These are phyloP conservation scores for Verruconis gallopava DNA, from an alignment of 2,329 filamentous ascomycete species.

Conservation along the genomic window DNA sequence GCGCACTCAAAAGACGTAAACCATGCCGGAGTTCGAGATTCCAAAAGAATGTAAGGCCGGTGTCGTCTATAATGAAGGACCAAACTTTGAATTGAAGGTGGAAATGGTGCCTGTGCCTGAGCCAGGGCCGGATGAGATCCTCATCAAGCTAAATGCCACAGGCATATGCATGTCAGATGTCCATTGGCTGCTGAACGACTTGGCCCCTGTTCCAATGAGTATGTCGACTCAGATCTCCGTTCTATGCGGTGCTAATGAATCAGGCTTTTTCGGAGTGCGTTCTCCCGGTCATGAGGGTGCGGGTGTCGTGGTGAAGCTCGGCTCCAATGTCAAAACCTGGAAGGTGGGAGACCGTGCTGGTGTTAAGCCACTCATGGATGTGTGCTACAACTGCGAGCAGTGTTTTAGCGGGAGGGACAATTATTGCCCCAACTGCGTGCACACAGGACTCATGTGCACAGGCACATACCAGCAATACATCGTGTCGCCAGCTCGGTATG, in stretches of 20 bases:
- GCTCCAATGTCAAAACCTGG: constrained; percentile 37
- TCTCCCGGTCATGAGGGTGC: constrained; percentile 45
- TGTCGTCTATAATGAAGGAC: constrained; percentile 38
- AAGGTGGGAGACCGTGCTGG: constrained; percentile 41
- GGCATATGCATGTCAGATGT: constrained; percentile 46
- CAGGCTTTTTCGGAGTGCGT: constrained; percentile 24
- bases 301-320: constrained; percentile 40
- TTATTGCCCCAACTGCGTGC: constrained; percentile 35
- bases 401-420: constrained; percentile 41
- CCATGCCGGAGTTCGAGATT: constrained; percentile 23
- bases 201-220: constrained; percentile 22
- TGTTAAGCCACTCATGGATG: constrained; percentile 38
- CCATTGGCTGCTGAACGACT: constrained; percentile 44
- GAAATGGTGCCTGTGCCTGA: constrained; percentile 36
- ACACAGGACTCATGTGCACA: constrained; percentile 29
- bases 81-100: constrained; percentile 35
- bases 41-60: constrained; percentile 39
- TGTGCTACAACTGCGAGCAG: constrained; percentile 36
- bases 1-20: constrained; percentile 8
- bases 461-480: constrained; percentile 49
- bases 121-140: constrained; percentile 40
- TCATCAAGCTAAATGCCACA: constrained; percentile 44
- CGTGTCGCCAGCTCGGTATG: constrained; percentile 41
- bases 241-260: not conserved
- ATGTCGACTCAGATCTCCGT: constrained; percentile 27